Evolutionary conservation across 768 basidiomycete genomes (phyloP).

Genomic region (Leccinum truebloodii): DNA sequence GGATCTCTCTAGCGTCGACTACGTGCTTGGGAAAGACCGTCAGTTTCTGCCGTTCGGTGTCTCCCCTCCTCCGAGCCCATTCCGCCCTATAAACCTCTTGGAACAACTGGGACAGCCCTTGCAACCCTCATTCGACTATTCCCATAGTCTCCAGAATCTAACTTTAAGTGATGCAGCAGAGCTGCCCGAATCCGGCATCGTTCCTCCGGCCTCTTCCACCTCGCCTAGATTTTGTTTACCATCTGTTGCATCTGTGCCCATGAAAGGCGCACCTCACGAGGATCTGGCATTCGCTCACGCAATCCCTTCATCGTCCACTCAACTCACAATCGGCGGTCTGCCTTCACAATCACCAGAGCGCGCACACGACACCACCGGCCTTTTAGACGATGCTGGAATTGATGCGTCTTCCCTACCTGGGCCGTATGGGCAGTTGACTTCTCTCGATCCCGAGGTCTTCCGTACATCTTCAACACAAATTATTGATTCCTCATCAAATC

Average conservation of each 20-base stretch:
- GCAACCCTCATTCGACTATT: constrained; percentile 4
- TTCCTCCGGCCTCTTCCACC: constrained; percentile 35
- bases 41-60: constrained; percentile 17
- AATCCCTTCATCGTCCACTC: constrained; percentile 10
- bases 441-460: neutral
- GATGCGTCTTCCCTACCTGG: constrained; percentile 6
- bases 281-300: constrained; percentile 6
- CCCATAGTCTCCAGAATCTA: neutral
- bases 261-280: constrained; percentile 1
- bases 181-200: constrained; percentile 5
- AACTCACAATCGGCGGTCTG: constrained; percentile 22
- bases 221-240: constrained; percentile 45
- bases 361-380: constrained; percentile 10
- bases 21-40: constrained; percentile 18
- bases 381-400: constrained; percentile 5
- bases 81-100: constrained; percentile 34
- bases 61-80: constrained; percentile 32
- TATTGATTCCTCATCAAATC: constrained; percentile 5
- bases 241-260: constrained; percentile 16
- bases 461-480: constrained; percentile 4
- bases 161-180: constrained; percentile 7
- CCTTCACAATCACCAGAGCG: constrained; percentile 25
- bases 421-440: constrained; percentile 5
- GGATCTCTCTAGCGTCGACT: constrained; percentile 17
- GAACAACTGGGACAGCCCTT: constrained; percentile 27